A percentile compares a stretch with the other conserved stretches of the same genome.
Conservation (phyloP, 345 rosid genomes). For the Noccaea bulbosa region DNA sequence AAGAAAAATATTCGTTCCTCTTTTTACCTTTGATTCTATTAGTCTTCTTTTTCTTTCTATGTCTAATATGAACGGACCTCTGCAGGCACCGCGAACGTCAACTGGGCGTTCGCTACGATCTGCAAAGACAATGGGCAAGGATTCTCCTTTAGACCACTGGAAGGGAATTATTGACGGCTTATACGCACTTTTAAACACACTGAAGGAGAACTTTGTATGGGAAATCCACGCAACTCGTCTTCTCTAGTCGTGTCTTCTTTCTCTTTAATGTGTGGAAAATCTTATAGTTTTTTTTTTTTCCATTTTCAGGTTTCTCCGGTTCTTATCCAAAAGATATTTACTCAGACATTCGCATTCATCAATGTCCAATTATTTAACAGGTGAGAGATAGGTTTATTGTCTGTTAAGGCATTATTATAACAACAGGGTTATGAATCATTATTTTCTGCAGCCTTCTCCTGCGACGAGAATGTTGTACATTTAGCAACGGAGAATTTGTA, state of each 20-base stretch:
- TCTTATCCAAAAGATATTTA: constrained; percentile 87
- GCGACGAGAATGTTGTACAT: constrained; percentile 97
- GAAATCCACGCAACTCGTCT: constrained; percentile 31
- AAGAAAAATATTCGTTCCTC: constrained; percentile 20
- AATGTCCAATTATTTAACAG: constrained; percentile 95
- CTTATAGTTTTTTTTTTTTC: constrained; percentile 37
- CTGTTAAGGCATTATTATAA: constrained; percentile 23
- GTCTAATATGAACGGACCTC: constrained; percentile 33
- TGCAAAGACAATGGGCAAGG: constrained; percentile 77
- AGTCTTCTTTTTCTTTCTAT: constrained; percentile 12
- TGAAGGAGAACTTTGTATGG: constrained; percentile 92
- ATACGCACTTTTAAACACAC: constrained; percentile 69
- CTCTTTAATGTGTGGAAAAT: constrained; percentile 28
- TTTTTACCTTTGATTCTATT: background rate
- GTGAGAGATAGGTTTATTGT: constrained; percentile 42
- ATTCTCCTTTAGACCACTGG: constrained; percentile 88
- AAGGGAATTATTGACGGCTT: constrained; percentile 80
- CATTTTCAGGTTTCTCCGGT: constrained; percentile 83
- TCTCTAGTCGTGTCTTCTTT: constrained; percentile 1
- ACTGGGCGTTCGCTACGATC: constrained; percentile 83
- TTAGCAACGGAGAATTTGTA: constrained; percentile 96
- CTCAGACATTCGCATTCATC: constrained; percentile 89
- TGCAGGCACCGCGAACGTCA: constrained; percentile 90
- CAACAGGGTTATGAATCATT: constrained; percentile 29
- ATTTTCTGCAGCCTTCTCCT: constrained; percentile 75